These are phyloP conservation scores for Medicago ruthenica DNA, from an alignment of 306 rosid genomes.

Conservation along the genomic window DNA sequence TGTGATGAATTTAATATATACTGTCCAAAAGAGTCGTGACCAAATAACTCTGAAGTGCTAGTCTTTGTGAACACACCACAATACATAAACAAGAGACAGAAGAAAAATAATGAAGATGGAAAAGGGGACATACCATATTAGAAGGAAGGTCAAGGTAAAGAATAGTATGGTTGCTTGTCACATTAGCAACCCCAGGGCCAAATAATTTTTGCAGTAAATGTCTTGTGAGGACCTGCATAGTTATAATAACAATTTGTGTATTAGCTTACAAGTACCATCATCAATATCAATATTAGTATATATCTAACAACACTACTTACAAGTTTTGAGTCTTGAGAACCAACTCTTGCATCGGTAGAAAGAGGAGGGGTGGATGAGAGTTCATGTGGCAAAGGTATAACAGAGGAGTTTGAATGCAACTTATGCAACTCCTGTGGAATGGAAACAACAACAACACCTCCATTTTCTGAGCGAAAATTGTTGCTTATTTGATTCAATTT, in stretches of 20 bases:
- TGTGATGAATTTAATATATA: conserved; percentile 12
- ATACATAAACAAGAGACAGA: conserved; percentile 1
- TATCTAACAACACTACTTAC: conserved; percentile 42
- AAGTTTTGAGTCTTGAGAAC: conserved; percentile 50
- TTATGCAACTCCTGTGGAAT: conserved; percentile 42
- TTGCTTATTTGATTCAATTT: conserved; percentile 38
- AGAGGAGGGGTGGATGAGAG: conserved; percentile 42
- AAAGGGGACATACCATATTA: conserved; percentile 71
- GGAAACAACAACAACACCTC: conserved; percentile 46
- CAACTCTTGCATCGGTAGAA: conserved; percentile 43
- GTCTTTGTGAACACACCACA: background rate
- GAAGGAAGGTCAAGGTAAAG: conserved; percentile 90
- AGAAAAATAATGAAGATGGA: conserved; percentile 14
- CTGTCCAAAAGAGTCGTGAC: too few relatives aligned
- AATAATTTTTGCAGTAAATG: conserved; percentile 74
- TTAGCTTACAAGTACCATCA: conserved; percentile 5
- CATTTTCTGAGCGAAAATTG: conserved; percentile 54
- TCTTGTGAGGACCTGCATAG: conserved; percentile 77
- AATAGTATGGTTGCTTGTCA: conserved; percentile 62
- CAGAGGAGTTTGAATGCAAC: conserved; percentile 46
- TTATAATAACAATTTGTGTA: conserved; percentile 17
- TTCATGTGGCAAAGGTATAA: conserved; percentile 51
- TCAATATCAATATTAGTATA: background rate
- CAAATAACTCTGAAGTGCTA: too few relatives aligned
- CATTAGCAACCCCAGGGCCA: conserved; percentile 65